Base-by-base conservation (phyloP, 106 monocot species). In the Platanthera zijinensis region DNA sequence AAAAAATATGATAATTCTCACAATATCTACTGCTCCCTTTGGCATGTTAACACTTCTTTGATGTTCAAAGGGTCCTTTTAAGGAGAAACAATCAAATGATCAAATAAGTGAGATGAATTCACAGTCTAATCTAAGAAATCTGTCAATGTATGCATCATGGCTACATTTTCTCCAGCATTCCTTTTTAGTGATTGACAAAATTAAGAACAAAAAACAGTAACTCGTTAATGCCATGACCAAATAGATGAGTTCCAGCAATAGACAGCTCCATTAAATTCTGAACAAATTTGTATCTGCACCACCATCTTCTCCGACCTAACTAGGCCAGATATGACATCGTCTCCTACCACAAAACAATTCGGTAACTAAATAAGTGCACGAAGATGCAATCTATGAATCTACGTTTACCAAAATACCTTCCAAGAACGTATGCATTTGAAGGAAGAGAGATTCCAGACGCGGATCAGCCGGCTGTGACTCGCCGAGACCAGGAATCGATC, bases 381-480 rank as follows among this genome's bases (percentile, higher is more conserved):
- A 12, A 2, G 30, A 66, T 66, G 9, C 32, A 25, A 66, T 21
- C 39, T 39, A 39, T 39, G 39, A 61, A 61, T 6, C 9, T 6
- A 19, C 18, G n/a, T 61, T 4, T 61, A 61, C 21, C 21, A 10
- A 22, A 10, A 14, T 84, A 95, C 94, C 94, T 99, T 99, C 97
- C 97, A 99, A 8, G 91, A 94, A 10, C 97, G 91, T 57, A 90
- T 82, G 80, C 94, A 99, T 48, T 85, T 85, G 47, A 69, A 77
- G 17, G 94, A 86, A 18, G 87, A 67, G 50, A 99, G 78, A 39
- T 99, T 94, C 93, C 93, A 99, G 51, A 94, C 94, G 53, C 97
- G 67, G 73, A 99, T 88, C 7, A 93, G 85, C 7, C 91, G 80
- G 75, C 97, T 99, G 76, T 94, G 91, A 52, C 89, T 86, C 17